A percentile compares a stretch with the other conserved stretches of the same genome.
Evolutionary conservation across 2,329 filamentous ascomycete species (phyloP).

Genomic region (Pyrenophora teres): DNA sequence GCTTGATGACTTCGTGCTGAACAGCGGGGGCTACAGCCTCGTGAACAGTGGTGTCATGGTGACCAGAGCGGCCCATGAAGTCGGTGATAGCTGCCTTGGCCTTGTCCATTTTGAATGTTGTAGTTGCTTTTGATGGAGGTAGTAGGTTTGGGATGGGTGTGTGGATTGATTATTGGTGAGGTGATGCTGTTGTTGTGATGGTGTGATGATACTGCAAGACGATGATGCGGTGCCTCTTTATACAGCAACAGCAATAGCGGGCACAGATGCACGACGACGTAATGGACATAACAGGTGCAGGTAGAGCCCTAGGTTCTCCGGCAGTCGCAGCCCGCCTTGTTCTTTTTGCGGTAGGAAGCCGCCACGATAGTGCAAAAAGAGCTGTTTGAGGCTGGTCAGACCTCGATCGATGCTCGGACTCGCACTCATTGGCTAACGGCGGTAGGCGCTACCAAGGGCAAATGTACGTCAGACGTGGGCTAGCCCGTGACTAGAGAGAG

Average conservation of each 20-base stretch:
- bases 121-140: conserved; percentile 15
- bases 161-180: neutral
- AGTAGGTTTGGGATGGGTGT: conserved; percentile 2
- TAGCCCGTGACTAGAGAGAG: conserved; percentile 13
- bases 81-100: conserved; percentile 66
- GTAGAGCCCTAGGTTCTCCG: neutral
- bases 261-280: conserved; percentile 28
- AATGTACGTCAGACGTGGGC: conserved; percentile 22
- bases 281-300: conserved; percentile 21
- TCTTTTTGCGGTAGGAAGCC: neutral
- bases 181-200: conserved; percentile 5
- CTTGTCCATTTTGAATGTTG: conserved; percentile 58
- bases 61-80: conserved; percentile 64
- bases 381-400: conserved; percentile 4
- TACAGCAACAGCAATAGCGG: conserved; percentile 14
- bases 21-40: conserved; percentile 66
- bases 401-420: conserved; percentile 9
- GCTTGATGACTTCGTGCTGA: conserved; percentile 63
- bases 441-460: conserved; percentile 3
- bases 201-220: conserved; percentile 13
- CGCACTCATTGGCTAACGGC: conserved; percentile 8
- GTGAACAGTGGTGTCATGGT: conserved; percentile 73
- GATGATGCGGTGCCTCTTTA: conserved; percentile 24
- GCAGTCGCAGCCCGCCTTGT: conserved; percentile 1
- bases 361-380: conserved; percentile 7